Evolutionary conservation across 1,284 basidiomycete species (phyloP).

Genomic region (Marasmius fiardii): DNA sequence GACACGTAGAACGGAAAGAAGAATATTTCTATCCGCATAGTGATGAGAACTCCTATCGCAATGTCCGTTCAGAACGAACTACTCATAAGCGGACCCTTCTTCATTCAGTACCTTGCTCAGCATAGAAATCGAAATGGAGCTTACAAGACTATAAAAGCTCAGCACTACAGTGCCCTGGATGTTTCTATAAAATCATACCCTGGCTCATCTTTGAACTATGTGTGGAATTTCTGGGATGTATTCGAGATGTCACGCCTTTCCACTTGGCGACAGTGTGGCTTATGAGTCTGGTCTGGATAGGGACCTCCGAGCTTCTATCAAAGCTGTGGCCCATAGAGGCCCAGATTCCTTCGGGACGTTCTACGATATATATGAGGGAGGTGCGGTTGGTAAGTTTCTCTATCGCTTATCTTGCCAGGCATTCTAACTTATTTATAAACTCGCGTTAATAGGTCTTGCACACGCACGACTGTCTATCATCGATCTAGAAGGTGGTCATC

Average conservation of each 20-base stretch:
- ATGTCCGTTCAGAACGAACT: no score
- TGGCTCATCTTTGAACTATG: background rate
- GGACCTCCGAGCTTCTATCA: background rate
- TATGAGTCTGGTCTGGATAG: background rate
- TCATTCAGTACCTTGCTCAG: no score
- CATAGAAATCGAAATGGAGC: no score
- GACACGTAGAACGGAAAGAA: no score
- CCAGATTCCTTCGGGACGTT: conserved; percentile 7
- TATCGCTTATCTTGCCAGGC: background rate
- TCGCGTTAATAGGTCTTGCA: conserved; percentile 12
- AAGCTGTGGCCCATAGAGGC: conserved; percentile 6
- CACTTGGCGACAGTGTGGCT: background rate
- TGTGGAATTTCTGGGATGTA: background rate
- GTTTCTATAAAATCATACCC: no score
- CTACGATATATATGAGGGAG: background rate
- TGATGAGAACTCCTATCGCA: no score
- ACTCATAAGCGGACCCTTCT: no score
- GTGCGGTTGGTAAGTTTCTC: conserved; percentile 5
- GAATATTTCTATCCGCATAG: no score
- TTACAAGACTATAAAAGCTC: no score
- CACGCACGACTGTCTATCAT: conserved; percentile 21
- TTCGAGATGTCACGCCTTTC: background rate
- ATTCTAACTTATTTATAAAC: background rate
- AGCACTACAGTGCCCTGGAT: no score
- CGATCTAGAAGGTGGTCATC: conserved; percentile 19